Base-by-base conservation (phyloP, 768 basidiomycete species). In the Lyophyllum decastes region DNA sequence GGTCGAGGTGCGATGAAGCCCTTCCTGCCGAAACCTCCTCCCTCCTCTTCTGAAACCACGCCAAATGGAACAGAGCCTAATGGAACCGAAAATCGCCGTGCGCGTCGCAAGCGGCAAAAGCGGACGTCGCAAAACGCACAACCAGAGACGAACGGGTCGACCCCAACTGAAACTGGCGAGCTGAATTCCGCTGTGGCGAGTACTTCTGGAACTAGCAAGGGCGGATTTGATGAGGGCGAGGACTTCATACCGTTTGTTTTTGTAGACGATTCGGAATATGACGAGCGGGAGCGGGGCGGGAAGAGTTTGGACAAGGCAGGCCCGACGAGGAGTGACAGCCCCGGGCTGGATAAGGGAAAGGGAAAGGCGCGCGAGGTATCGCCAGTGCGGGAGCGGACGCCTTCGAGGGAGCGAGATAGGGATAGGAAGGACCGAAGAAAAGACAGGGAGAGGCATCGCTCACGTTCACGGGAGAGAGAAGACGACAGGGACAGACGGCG, bases 351-450 rank as follows among this genome's bases (percentile, higher is more conserved):
- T 33, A 63, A 59, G 24, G 61, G 61, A 24, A 61, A 63, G 41
- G 63, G 60, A 21, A 62, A 61, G 27, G 58, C 40, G 4, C 30
- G 48, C 4, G 63, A 64, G 16, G 49, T 19, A 12, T 52, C 51
- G 38, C 51, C 44, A 30, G 2, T 26, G 35, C 19, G 52, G 19
- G 60, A 48, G 27, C 40, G 41, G 35, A 49, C 24, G 5, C 56
- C 54, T 24, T 33, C 44, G 47, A 40, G 19, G 41, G 57, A 59
- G 17, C 21, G n/a, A 22, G 56, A 30, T 7, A 16, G 35, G 21
- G 38, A 44, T 24, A 38, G 55, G 74, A 68, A 77, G 76, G 80
- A 78, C 52, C 59, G 61, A 52, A 76, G 72, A 38, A 77, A 75
- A 57, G 61, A 54, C 40, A 55, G 57, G 44, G 63, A 53, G n/a